Evolutionary conservation across 177 flowering plant genomes (phyloP), one percentile per base, ranked within the genome.

Genomic region (Vitis hybrid): DNA sequence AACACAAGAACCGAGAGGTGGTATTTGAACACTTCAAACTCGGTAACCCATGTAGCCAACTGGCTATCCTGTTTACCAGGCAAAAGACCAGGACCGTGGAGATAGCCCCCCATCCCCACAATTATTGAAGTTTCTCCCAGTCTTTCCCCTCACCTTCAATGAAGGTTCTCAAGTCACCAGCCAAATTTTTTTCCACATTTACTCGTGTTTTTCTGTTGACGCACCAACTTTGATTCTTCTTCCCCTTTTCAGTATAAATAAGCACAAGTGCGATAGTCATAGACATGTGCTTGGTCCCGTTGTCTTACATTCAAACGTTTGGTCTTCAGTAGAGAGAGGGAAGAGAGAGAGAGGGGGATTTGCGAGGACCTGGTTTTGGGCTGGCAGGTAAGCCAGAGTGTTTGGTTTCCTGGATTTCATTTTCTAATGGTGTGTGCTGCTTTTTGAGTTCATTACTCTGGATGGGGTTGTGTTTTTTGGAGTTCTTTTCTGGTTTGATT

Each of bases 131-230:
- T 17, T 49, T 63, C 49, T 52, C 50, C 10, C 28, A 15, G 22
- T 17, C 66, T 55, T 68, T 73, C 79, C 10, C 76, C 52, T 49
- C 1, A 64, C 11, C 67, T 77, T 77, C 79, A 62, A 59, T 65
- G 79, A 72, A 69, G 65, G 20, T 64, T 38, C 47, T 5, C 47
- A 7, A 38, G 2, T 5, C 47, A 33, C 66, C 59, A 2, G 12
- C 57, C 59, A 9, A 50, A 11, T 19, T 17, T 10, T 6, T 4
- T 24, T 51, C 9, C 24, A 17, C 6, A 9, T n/a, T 60, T n/a
- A 4, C 53, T 56, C 2, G 15, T 9, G 11, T 8, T 31, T 19
- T 24, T 4, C 57, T 50, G n/a, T 51, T 47, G 50, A 61, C 22
- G 22, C 72, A 24, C 71, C 64, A 13, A 69, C 28, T 18, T 70